Evolutionary conservation across 345 rosid genomes (phyloP), one percentile per base, ranked within the genome.

Genomic region (Populus nigra): DNA sequence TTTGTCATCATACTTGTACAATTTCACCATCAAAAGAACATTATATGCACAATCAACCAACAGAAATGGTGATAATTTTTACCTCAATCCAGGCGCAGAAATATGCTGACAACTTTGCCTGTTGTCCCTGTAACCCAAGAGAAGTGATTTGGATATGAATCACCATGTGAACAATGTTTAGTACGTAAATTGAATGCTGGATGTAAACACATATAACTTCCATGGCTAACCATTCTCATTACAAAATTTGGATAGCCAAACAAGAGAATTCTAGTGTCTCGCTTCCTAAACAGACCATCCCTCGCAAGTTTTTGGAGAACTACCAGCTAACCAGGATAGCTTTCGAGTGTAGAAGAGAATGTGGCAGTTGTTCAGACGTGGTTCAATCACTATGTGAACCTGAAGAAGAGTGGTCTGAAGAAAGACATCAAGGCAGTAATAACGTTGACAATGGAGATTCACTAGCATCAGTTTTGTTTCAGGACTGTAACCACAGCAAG

Each of bases 111-210:
- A 47, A 5, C 3, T 47, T 41, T 38, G 59, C 71, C 8, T 59
- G n/a, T 15, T 36, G 33, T 31, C 13, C 65, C 11, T 85, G 69
- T 67, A 91, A 90, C 88, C 90, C 2, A 84, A 82, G 77, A 86
- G 94, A 79, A 85, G 85, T 72, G 93, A 91, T 73, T 76, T 89
- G 81, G 95, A 91, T 79, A 86, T 91, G 95, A 91, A 91, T 85
- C 89, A 89, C 55, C 95, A 91, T 72, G 93, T 89, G 78, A 89
- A 91, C 87, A 89, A 91, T 84, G 93, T 91, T 49, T 88, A 87
- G 81, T 91, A 89, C 33, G 90, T 91, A 20, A 82, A 84, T 68
- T 91, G 93, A 93, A 91, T 87, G 93, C 82, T 89, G 22, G 95
- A 91, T 93, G 93, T 89, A 85, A 75, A 41, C 9, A 35, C 65